phyloP scores from a whole-genome alignment of 192 early-diverging fungal species.

The Gamsiella multidivaricata region DNA sequence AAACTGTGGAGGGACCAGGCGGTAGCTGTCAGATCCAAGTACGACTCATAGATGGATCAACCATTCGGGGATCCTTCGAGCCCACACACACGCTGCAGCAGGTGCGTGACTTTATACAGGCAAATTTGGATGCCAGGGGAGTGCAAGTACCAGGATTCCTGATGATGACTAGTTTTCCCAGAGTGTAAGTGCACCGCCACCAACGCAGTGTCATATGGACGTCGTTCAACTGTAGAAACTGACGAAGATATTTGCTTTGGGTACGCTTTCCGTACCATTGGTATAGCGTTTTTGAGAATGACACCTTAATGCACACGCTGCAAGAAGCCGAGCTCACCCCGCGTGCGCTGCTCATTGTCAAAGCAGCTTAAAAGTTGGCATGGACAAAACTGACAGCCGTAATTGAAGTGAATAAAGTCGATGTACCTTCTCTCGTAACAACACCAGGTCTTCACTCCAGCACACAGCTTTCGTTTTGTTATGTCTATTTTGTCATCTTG shows the following conservation, averaged over 20 bases:
- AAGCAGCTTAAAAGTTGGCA: no score
- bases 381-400: no score
- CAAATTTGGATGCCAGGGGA: slow-evolving; percentile 32
- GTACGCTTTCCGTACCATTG: not conserved
- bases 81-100: slow-evolving; percentile 27
- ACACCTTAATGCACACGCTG: slow-evolving; percentile 23
- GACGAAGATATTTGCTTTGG: not conserved
- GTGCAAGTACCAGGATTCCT: slow-evolving; percentile 17
- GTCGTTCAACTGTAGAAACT: not conserved
- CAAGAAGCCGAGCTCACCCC: slow-evolving; percentile 44
- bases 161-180: slow-evolving; percentile 45
- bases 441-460: no score
- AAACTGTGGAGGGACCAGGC: slow-evolving; percentile 31
- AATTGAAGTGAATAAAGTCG: no score
- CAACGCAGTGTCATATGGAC: not conserved
- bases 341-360: slow-evolving; percentile 44
- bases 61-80: slow-evolving; percentile 44
- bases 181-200: slow-evolving; percentile 15
- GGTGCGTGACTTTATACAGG: slow-evolving; percentile 44
- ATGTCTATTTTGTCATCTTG: no score
- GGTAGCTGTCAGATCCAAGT: slow-evolving; percentile 50
- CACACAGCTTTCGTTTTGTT: no score
- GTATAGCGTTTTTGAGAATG: slow-evolving; percentile 24
- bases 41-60: slow-evolving; percentile 32
- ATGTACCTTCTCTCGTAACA: no score